Base-by-base conservation (phyloP, 1,139 yeast genomes). In the Yamadazyma blattariae region DNA sequence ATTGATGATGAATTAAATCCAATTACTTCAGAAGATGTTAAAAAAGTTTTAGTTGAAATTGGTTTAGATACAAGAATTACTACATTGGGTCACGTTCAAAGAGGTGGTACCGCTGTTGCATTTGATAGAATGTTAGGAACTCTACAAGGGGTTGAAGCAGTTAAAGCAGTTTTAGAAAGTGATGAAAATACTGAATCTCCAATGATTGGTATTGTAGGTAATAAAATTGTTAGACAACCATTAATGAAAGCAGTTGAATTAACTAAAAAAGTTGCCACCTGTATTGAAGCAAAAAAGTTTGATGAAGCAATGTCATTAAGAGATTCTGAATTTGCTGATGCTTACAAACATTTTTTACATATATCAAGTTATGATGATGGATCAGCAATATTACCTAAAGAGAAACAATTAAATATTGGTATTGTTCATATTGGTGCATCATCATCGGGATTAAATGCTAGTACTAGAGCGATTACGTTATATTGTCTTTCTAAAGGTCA, bases 391-490 rank as follows among this genome's bases (percentile, higher is more conserved):
- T 67, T 82, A 45, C 78, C 82, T 4, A 57, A 62, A 38, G 66
- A 64, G 30, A 61, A 77, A 55, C 62, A 78, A 44, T 69, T 81
- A 47, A 78, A 76, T 44, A 77, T 90, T 49, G 98, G 95, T 41
- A 77, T 92, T 38, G 73, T 92, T 45, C 89, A 89, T 52, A 84
- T 90, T 39, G 98, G 98, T 46, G 98, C 98, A 1, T 96, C 98
- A 26, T 94, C 97, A 12, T 95, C 96, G 44, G 97, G 96, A 39
- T 80, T 92, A 73, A 92, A 92, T 65, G 83, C 95, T 39, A 95
- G 96, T 13, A 83, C 92, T 1, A 78, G 95, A 46, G 92, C 97
- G 5, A 88, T 90, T 53, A 94, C 95, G 3, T 77, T 90, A 16
- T 89, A 89, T 67, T 87, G 96, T 66, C 72, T 89, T 67, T 82